phyloP scores from a whole-genome alignment of 352 stramenopile species.

The Phytophthora syringae region DNA sequence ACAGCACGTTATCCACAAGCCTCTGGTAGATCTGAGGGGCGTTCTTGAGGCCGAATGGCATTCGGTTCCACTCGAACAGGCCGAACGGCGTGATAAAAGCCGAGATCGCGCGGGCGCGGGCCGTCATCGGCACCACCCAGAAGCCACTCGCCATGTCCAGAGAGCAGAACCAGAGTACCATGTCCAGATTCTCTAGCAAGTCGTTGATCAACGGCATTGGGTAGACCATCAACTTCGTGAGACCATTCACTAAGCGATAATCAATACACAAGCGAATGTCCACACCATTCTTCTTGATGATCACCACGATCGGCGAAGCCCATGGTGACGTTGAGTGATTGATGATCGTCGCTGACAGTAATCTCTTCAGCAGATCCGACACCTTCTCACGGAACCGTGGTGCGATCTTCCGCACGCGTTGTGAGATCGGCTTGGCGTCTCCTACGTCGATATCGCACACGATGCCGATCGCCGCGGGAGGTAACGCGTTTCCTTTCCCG shows the following conservation, averaged over 20 bases:
- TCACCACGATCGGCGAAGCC: constrained; percentile 8
- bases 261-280: background rate
- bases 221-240: background rate
- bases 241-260: background rate
- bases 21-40: background rate
- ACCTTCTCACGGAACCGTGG: background rate
- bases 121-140: background rate
- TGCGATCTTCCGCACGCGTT: background rate
- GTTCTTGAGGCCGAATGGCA: background rate
- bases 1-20: background rate
- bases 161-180: background rate
- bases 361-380: background rate
- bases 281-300: background rate
- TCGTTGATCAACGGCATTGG: too few relatives aligned
- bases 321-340: background rate
- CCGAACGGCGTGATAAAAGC: background rate
- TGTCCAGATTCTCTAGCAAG: background rate
- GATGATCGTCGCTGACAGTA: background rate
- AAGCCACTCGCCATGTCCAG: background rate
- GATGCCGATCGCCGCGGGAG: background rate
- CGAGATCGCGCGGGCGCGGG: too few relatives aligned
- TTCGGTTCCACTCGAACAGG: background rate
- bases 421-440: background rate
- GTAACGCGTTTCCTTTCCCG: background rate
- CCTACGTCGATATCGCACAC: background rate